Percentiles rank a stretch among this genome's conserved stretches.
Conservation (phyloP, 176 grass and related monocot species). For the Eleusine indica region DNA sequence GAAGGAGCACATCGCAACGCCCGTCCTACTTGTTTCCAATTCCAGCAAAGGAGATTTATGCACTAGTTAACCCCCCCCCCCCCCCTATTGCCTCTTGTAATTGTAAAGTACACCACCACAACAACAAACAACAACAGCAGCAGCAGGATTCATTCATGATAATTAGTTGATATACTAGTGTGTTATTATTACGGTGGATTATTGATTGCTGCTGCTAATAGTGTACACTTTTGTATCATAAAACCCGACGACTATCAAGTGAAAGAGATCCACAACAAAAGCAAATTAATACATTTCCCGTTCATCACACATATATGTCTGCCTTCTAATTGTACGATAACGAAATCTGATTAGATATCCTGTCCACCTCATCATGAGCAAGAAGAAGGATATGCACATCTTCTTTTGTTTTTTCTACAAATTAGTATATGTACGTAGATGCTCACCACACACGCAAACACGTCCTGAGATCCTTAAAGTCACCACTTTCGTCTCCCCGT, state of each 20-base stretch:
- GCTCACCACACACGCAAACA: too few species aligned
- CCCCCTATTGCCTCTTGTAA: too few species aligned
- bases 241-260: neutral
- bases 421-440: too few species aligned
- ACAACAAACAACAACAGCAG: too few species aligned
- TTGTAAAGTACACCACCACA: too few species aligned
- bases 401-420: too few species aligned
- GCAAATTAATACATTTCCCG: neutral
- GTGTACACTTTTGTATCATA: constrained; percentile 36
- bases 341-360: neutral
- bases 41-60: neutral
- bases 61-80: neutral
- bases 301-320: neutral
- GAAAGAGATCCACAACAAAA: constrained; percentile 34
- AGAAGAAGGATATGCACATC: neutral
- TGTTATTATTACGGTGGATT: neutral
- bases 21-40: too few species aligned
- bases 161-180: too few species aligned
- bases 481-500: too few species aligned
- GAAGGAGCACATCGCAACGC: neutral
- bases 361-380: neutral
- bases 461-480: too few species aligned
- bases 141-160: too few species aligned
- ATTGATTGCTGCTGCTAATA: neutral
- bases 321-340: neutral